Conservation (phyloP, 148 eudicot species). For the Rhododendron kiyosumense region DNA sequence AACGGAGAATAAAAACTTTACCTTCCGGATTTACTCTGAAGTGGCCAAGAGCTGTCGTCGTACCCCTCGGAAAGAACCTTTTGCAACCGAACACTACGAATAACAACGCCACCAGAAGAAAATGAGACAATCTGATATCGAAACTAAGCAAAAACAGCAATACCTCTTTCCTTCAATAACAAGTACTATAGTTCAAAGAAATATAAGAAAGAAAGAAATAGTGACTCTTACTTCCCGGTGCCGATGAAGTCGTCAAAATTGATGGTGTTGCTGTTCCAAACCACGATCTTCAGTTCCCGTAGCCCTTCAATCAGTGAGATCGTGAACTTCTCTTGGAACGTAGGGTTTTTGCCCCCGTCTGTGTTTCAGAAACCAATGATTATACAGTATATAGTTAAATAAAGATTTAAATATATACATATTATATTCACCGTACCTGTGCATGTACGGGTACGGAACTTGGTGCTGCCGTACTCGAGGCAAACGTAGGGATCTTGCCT, state of each 20-base stretch:
- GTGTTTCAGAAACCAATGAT: background rate
- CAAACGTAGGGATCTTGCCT: conserved; percentile 87
- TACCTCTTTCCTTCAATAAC: background rate
- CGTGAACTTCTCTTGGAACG: conserved; percentile 86
- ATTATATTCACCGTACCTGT: conserved; percentile 35
- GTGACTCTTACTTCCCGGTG: conserved; percentile 64
- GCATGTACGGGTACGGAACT: conserved; percentile 73
- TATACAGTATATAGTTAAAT: background rate
- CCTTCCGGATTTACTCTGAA: conserved; percentile 82
- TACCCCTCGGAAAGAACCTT: conserved; percentile 68
- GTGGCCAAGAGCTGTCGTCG: conserved; percentile 80
- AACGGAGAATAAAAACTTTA: conserved; percentile 16
- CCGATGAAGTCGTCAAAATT: conserved; percentile 80
- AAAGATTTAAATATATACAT: too few species aligned
- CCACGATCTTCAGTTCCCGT: conserved; percentile 56
- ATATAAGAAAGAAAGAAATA: background rate
- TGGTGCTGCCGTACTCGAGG: conserved; percentile 66
- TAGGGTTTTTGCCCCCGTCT: conserved; percentile 93
- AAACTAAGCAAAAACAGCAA: background rate
- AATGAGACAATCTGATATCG: background rate
- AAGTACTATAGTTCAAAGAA: background rate
- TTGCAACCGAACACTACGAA: conserved; percentile 57
- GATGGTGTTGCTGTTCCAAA: conserved; percentile 88
- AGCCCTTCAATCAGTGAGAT: conserved; percentile 75
- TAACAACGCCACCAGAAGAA: background rate